A percentile compares a stretch with the other conserved stretches of the same genome.
Evolutionary conservation across 768 basidiomycete species (phyloP).

Genomic region (Russula dissimulans): DNA sequence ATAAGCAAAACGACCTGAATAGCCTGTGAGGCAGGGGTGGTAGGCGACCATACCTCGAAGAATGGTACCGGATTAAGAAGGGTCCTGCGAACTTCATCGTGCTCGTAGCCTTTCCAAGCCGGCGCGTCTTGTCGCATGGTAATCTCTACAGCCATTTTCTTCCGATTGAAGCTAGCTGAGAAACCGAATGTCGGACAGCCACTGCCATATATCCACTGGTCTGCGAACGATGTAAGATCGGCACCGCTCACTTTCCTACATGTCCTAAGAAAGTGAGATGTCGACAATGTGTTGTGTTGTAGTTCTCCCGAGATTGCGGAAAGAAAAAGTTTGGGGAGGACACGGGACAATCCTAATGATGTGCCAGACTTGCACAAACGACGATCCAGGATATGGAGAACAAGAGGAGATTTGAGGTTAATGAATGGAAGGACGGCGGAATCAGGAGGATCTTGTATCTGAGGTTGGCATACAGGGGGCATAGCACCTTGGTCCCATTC

Average conservation of each 20-base stretch:
- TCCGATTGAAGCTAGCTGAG: conserved; percentile 87
- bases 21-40: background rate
- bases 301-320: conserved; percentile 90
- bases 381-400: conserved; percentile 91
- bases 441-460: conserved; percentile 77
- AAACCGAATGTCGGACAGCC: conserved; percentile 91
- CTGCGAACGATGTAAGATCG: conserved; percentile 85
- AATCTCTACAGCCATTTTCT: conserved; percentile 97
- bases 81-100: conserved; percentile 57
- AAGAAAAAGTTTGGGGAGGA: conserved; percentile 90
- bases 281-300: conserved; percentile 75
- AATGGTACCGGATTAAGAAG: conserved; percentile 72
- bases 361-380: conserved; percentile 92
- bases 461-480: conserved; percentile 91
- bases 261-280: conserved; percentile 80
- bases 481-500: conserved; percentile 81
- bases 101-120: conserved; percentile 56
- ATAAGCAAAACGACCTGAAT: background rate
- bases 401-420: conserved; percentile 92
- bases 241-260: conserved; percentile 92
- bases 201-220: conserved; percentile 98
- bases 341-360: conserved; percentile 86
- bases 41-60: conserved; percentile 62
- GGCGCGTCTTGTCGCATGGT: conserved; percentile 85
- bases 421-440: conserved; percentile 72